Evolutionary conservation across 1,284 basidiomycete species (phyloP).

Genomic region (Pseudozyma sp.): DNA sequence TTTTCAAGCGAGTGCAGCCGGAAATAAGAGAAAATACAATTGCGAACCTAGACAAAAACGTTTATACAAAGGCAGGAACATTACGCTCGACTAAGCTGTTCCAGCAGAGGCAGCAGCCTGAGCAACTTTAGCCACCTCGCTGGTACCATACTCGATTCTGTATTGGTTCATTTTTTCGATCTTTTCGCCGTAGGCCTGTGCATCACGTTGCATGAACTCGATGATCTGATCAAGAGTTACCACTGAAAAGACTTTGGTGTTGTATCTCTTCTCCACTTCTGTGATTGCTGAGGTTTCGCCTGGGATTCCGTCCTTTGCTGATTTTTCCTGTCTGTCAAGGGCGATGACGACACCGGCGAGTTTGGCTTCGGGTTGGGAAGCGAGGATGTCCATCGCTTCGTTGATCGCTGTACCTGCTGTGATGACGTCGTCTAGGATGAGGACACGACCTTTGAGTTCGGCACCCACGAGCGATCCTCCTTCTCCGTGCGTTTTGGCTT

Average conservation of each 20-base stretch:
- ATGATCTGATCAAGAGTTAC: conserved; percentile 86
- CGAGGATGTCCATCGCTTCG: conserved; percentile 64
- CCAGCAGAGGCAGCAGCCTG: conserved; percentile 14
- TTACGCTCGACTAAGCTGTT: conserved; percentile 12
- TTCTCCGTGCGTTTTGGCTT: conserved; percentile 95
- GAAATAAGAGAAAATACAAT: not conserved
- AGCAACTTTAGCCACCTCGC: conserved; percentile 36
- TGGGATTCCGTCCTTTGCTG: conserved; percentile 71
- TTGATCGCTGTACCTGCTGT: conserved; percentile 78
- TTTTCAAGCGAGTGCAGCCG: not conserved
- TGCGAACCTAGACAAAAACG: not conserved
- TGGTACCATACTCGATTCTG: conserved; percentile 80
- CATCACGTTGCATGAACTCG: conserved; percentile 80
- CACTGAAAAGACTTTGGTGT: conserved; percentile 80
- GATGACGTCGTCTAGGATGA: conserved; percentile 93
- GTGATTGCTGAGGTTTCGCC: conserved; percentile 69
- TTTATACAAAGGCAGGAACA: not conserved
- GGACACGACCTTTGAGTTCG: conserved; percentile 79
- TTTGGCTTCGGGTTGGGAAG: conserved; percentile 47
- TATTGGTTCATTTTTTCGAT: conserved; percentile 83
- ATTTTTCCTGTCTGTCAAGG: conserved; percentile 90
- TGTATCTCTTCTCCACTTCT: conserved; percentile 83
- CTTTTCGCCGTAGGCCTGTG: conserved; percentile 73
- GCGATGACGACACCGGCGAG: conserved; percentile 90
- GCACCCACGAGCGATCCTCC: conserved; percentile 93